Conservation (phyloP, 2,329 filamentous ascomycete genomes). For the Beauveria australis region DNA sequence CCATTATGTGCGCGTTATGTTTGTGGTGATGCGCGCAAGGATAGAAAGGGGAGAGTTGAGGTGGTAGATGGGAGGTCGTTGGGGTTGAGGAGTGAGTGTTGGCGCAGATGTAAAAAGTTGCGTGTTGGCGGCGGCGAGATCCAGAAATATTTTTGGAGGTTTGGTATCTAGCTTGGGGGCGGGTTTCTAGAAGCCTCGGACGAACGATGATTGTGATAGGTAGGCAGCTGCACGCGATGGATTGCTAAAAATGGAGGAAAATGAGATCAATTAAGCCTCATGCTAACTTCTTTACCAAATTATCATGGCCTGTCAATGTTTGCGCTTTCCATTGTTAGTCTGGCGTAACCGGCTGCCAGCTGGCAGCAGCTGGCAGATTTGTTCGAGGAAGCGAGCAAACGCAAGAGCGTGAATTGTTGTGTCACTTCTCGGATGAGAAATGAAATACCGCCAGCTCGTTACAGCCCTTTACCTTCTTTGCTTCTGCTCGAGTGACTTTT, state of each 20-base stretch:
- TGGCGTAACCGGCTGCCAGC: neutral
- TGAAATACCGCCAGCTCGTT: neutral
- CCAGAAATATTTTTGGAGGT: slow-evolving; percentile 7
- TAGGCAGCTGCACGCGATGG: too few species aligned
- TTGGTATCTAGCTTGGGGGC: slow-evolving; percentile 2
- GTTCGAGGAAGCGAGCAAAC: slow-evolving; percentile 6
- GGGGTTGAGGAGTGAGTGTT: neutral
- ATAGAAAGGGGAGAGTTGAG: neutral
- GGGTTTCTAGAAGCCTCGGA: neutral
- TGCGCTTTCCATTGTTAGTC: neutral
- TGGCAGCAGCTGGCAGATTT: slow-evolving; percentile 2
- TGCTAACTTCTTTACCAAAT: neutral
- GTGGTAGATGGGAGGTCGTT: neutral
- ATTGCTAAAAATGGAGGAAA: neutral
- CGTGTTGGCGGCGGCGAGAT: neutral
- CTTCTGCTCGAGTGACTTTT: neutral
- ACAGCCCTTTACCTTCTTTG: neutral
- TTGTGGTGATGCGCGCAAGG: slow-evolving; percentile 4
- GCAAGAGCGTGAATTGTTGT: neutral
- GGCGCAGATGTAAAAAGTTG: neutral
- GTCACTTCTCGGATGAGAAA: neutral
- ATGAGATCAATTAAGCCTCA: too few species aligned
- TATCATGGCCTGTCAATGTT: neutral
- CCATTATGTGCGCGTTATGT: slow-evolving; percentile 18
- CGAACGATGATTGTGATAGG: neutral